Conservation (phyloP, 140 eudicot genomes). For the Bidens hawaiensis region DNA sequence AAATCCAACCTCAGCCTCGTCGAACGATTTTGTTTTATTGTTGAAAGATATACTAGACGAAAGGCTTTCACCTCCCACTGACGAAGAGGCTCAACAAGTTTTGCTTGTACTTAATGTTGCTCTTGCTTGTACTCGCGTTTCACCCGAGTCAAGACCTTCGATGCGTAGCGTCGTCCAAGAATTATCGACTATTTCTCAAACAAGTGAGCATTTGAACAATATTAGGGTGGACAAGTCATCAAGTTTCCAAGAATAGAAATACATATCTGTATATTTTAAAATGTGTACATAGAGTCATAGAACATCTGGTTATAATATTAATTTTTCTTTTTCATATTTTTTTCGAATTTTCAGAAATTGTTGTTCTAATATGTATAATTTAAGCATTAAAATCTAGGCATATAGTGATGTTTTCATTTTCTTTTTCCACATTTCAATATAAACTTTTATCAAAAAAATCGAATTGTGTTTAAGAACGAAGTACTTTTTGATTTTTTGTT, state of each 20-base stretch:
- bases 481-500: no score
- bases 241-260: not conserved
- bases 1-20: conserved; percentile 9
- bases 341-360: no score
- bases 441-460: no score
- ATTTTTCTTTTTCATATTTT: not conserved
- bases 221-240: conserved; percentile 12
- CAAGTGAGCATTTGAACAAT: conserved; percentile 14
- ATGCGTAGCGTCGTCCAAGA: conserved; percentile 73
- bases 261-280: not conserved
- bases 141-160: conserved; percentile 70
- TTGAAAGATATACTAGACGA: conserved; percentile 60
- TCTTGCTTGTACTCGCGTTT: conserved; percentile 44
- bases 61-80: conserved; percentile 63
- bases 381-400: no score
- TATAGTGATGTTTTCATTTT: no score
- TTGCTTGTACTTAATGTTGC: conserved; percentile 48
- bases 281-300: not conserved
- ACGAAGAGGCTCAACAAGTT: conserved; percentile 38
- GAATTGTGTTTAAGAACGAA: no score
- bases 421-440: no score
- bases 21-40: conserved; percentile 14
- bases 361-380: no score
- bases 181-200: conserved; percentile 37
- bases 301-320: not conserved